Base-by-base conservation (phyloP, 352 stramenopile genomes). In the Globisporangium barbulae region DNA sequence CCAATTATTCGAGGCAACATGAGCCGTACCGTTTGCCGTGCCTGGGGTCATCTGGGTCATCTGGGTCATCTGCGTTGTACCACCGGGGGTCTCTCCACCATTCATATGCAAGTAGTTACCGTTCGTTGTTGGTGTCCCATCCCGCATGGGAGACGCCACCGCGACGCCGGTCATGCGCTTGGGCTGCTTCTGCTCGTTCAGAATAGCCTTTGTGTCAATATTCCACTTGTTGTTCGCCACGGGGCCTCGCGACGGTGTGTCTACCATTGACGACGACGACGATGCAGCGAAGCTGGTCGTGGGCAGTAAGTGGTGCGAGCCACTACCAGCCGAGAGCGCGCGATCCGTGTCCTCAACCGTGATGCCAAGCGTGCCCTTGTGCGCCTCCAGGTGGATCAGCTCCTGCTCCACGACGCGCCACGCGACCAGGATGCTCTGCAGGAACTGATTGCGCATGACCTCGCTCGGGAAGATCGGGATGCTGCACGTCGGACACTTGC, bases 361-460 rank as follows among this genome's bases (percentile, higher is more conserved):
- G 25, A 76, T 69, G 52, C 19, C 61, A 28, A 28, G 66, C 73
- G 57, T 71, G n/a, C 68, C 69, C 19, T 73, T 35, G 15, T 71
- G 65, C 35, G 87, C 66, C 28, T 75, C 63, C 4, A 93, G 50
- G 45, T 67, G 42, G 25, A 63, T 60, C 22, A 95, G 72, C 57
- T 89, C 79, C 33, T 57, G 63, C 66, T 95, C 87, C n/a, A 95
- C 83, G 28, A 55, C 49, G 30, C 88, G 87, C 87, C 87, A 95
- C 22, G 86, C 81, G 37, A 71, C 73, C 25, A 95, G 66, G 65
- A 95, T 88, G 64, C 83, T 92, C 72, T 94, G 76, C 9, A 95
- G 71, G 65, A 93, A 95, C 71, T 93, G 87, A 67, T 95, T 95
- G 30, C 85, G 80, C 41, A 79, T 92, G 59, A 94, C 79, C 47